Evolutionary conservation across 169 alveolate species (phyloP), one percentile per base, ranked within the genome.

Genomic region (Cryptosporidium andersoni): DNA sequence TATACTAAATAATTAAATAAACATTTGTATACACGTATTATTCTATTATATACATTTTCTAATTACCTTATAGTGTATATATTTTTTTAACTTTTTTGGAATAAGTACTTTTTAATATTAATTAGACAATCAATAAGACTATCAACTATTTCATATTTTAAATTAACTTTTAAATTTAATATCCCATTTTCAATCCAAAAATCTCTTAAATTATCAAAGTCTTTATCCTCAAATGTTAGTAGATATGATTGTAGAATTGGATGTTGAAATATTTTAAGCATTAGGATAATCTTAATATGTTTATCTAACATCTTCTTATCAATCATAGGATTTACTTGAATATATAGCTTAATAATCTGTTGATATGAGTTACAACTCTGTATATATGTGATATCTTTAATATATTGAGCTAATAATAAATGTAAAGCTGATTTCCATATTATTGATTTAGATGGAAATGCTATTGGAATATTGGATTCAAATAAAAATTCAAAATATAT

Each of bases 351-450:
- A 12, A 74, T 36, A 11, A 74, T 56, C 39, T 56, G 49, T 2
- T 74, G 63, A 25, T 74, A 60, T 45, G 85, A 58, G 8, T 42
- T 74, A 16, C 85, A 74, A 5, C 60, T 48, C 8, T 42, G 55
- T 2, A 74, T 63, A 25, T 74, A 55, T 12, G 56, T 34, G 16
- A 34, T 58, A 14, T 74, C 40, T 2, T 66, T 58, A 6, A 53
- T 55, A 25, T 45, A 74, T 37, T 74, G 85, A 12, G 85, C 66
- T 14, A 74, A 53, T 42, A 74, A 51, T 9, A 74, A 74, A 74
- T 74, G 85, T 25, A 74, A 51, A 56, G 85, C 55, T 7, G 85
- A 58, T 42, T 66, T 66, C 85, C 85, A 74, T 40, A 74, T 60
- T 42, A 62, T 36, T 58, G 55, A 55, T 49, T 64, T 74, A 43